Evolutionary conservation across 352 stramenopile genomes (phyloP).

Genomic region (Achlya hypogyna): DNA sequence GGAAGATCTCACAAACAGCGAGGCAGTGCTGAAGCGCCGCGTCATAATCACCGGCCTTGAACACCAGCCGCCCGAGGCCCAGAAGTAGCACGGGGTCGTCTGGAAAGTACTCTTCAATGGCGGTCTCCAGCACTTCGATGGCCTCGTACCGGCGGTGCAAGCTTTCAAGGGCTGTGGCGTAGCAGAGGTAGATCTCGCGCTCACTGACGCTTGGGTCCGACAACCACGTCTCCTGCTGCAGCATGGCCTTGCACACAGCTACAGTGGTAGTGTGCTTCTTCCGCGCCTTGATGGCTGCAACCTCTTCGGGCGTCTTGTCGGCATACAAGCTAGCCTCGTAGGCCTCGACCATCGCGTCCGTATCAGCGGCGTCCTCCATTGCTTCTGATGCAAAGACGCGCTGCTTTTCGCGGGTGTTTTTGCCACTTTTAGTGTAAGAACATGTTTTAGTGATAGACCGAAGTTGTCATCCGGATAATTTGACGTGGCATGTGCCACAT

Average conservation of each 20-base stretch:
- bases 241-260: conserved; percentile 5
- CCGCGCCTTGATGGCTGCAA: conserved; percentile 2
- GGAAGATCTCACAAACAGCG: conserved; percentile 11
- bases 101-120: background rate
- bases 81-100: conserved; percentile 19
- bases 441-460: too few species aligned
- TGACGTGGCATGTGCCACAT: too few species aligned
- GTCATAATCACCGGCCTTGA: conserved; percentile 24
- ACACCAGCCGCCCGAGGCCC: conserved; percentile 25
- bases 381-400: conserved; percentile 9
- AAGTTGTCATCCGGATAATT: too few species aligned
- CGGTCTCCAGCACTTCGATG: conserved; percentile 10
- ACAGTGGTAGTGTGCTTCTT: conserved; percentile 11
- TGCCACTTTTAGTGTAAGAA: too few species aligned
- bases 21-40: conserved; percentile 17
- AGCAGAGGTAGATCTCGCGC: conserved; percentile 13
- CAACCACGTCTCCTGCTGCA: conserved; percentile 13
- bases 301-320: conserved; percentile 1
- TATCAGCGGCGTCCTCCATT: background rate
- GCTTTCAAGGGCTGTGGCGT: conserved; percentile 11
- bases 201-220: conserved; percentile 10
- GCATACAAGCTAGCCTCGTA: conserved; percentile 14
- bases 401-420: too few species aligned
- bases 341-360: conserved; percentile 6
- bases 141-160: conserved; percentile 15